Conservation (phyloP, 2,329 filamentous ascomycete genomes). For the Pseudocercospora musae region DNA sequence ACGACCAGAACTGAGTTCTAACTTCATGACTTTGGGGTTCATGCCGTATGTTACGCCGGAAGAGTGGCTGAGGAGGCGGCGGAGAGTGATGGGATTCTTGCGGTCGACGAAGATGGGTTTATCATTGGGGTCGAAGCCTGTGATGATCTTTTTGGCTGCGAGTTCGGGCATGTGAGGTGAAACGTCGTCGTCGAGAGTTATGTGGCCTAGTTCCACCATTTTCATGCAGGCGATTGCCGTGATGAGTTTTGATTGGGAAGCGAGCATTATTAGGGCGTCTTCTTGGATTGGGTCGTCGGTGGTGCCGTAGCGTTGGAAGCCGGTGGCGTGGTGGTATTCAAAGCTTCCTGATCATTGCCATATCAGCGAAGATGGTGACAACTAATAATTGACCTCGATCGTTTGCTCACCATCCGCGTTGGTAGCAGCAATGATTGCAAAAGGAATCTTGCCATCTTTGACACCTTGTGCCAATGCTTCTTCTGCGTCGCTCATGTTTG, state of each 20-base stretch:
- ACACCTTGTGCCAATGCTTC: slow-evolving; percentile 29
- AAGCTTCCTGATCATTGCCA: slow-evolving; percentile 23
- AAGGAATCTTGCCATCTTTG: slow-evolving; percentile 32
- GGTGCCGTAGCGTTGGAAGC: slow-evolving; percentile 22
- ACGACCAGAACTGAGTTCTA: slow-evolving; percentile 16
- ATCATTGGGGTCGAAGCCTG: slow-evolving; percentile 45
- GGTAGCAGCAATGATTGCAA: slow-evolving; percentile 31
- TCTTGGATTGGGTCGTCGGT: slow-evolving; percentile 28
- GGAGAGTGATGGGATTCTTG: slow-evolving; percentile 48
- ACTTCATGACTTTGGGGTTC: slow-evolving; percentile 35
- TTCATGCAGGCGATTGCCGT: slow-evolving; percentile 54
- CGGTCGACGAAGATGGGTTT: slow-evolving; percentile 32
- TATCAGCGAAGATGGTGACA: not conserved
- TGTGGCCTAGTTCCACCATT: slow-evolving; percentile 51
- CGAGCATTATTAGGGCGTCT: slow-evolving; percentile 33
- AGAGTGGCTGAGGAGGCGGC: slow-evolving; percentile 52
- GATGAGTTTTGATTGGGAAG: slow-evolving; percentile 45
- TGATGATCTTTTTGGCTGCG: slow-evolving; percentile 48
- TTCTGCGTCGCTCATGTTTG: slow-evolving; percentile 24
- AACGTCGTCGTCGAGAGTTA: slow-evolving; percentile 49
- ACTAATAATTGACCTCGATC: not conserved
- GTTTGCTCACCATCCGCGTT: slow-evolving; percentile 25
- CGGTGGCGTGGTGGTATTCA: slow-evolving; percentile 32
- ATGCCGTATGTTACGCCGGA: slow-evolving; percentile 49
- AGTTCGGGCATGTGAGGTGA: slow-evolving; percentile 49